Evolutionary conservation across 2,329 filamentous ascomycete genomes (phyloP).

Genomic region (Scopulariopsis brevicaulis): DNA sequence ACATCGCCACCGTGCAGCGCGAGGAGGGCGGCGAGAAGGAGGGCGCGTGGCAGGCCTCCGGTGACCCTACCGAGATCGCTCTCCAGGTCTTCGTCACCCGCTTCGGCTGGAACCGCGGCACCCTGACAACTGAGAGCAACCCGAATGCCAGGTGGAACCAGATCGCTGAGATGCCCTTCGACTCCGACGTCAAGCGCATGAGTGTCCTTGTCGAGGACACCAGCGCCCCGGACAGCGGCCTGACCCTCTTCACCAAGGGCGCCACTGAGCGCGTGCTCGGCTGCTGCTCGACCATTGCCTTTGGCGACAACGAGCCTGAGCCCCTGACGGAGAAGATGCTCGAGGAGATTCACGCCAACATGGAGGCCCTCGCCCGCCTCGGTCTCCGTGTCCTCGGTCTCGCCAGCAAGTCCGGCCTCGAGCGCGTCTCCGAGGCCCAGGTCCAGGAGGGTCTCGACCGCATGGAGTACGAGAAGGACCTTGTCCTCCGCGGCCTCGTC

Average conservation of each 20-base stretch:
- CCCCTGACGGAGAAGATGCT: constrained; percentile 37
- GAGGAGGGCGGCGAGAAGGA: constrained; percentile 21
- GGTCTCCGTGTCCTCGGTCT: constrained; percentile 58
- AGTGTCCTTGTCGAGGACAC: constrained; percentile 49
- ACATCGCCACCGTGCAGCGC: constrained; percentile 39
- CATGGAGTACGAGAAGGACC: constrained; percentile 42
- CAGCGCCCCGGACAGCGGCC: constrained; percentile 13
- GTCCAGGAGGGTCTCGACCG: constrained; percentile 30
- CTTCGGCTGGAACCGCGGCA: constrained; percentile 47
- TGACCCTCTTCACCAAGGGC: constrained; percentile 42
- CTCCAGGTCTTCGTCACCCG: constrained; percentile 61
- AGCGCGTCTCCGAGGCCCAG: constrained; percentile 22
- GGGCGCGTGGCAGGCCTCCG: constrained; percentile 45
- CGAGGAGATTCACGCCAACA: constrained; percentile 47
- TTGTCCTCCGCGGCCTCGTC: constrained; percentile 55
- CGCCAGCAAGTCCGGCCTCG: constrained; percentile 34
- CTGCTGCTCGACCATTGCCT: constrained; percentile 37
- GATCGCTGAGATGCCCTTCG: constrained; percentile 58
- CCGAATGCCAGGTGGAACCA: constrained; percentile 35
- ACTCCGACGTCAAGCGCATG: constrained; percentile 65
- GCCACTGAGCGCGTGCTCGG: constrained; percentile 58
- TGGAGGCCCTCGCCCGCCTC: constrained; percentile 51
- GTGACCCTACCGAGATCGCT: constrained; percentile 60
- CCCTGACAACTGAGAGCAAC: constrained; percentile 34
- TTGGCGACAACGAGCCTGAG: constrained; percentile 18